A percentile compares a stretch with the other conserved stretches of the same genome.
phyloP scores from a whole-genome alignment of 2,329 filamentous ascomycete species.

The Fusarium pseudoanthophilum region DNA sequence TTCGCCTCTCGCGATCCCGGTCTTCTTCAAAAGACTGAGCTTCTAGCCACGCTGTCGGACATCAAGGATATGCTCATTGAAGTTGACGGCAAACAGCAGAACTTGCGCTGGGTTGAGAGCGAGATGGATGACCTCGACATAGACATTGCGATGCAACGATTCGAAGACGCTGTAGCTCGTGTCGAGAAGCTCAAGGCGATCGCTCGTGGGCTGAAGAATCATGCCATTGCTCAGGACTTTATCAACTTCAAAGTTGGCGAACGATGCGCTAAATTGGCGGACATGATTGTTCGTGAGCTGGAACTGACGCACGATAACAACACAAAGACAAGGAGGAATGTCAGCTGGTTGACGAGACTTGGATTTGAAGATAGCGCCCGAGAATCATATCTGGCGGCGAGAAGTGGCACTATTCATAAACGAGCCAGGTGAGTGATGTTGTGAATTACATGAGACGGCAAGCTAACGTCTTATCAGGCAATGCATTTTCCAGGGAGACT shows the following conservation, averaged over 20 bases:
- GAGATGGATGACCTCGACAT: slow-evolving; percentile 98
- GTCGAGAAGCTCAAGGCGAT: slow-evolving; percentile 88
- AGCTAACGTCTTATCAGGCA: slow-evolving; percentile 66
- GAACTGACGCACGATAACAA: slow-evolving; percentile 81
- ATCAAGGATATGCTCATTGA: slow-evolving; percentile 92
- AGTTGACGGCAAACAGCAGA: slow-evolving; percentile 95
- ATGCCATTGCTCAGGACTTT: slow-evolving; percentile 88
- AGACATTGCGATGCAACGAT: slow-evolving; percentile 89
- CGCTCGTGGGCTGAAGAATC: slow-evolving; percentile 83
- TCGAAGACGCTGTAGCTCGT: slow-evolving; percentile 83
- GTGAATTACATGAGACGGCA: background rate
- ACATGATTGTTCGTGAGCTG: slow-evolving; percentile 80
- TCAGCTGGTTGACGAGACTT: slow-evolving; percentile 84
- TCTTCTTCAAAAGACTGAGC: slow-evolving; percentile 80
- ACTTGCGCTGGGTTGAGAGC: slow-evolving; percentile 92
- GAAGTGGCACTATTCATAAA: slow-evolving; percentile 81
- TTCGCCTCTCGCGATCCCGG: slow-evolving; percentile 82
- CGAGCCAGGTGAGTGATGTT: slow-evolving; percentile 73
- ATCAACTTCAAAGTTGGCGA: slow-evolving; percentile 93
- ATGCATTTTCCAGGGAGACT: slow-evolving; percentile 93
- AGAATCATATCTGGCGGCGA: slow-evolving; percentile 84
- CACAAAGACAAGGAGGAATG: slow-evolving; percentile 80
- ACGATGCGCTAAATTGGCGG: slow-evolving; percentile 80
- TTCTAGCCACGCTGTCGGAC: slow-evolving; percentile 81
- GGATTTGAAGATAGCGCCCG: slow-evolving; percentile 91